phyloP scores from a whole-genome alignment of 2,329 filamentous ascomycete species.

The Diaporthe sp. region DNA sequence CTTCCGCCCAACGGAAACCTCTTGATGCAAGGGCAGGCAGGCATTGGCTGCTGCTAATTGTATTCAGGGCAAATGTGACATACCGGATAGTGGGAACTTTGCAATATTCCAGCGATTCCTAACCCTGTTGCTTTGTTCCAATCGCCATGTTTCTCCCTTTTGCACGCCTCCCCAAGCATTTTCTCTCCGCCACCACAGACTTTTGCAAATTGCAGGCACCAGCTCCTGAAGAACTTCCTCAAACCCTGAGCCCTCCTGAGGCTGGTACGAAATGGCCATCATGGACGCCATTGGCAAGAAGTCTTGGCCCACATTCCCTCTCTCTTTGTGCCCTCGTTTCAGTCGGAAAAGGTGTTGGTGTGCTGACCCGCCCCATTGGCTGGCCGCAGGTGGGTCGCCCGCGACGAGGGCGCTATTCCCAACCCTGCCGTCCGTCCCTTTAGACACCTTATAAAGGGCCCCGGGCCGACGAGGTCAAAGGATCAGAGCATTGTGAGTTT shows the following conservation, averaged over 20 bases:
- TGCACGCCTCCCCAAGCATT: neutral
- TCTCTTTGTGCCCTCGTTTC: constrained; percentile 30
- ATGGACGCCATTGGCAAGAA: constrained; percentile 9
- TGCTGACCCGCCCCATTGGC: constrained; percentile 22
- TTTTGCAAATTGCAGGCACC: constrained; percentile 14
- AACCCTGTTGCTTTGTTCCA: neutral
- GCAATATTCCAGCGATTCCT: neutral
- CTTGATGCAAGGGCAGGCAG: neutral
- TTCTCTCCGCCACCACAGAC: neutral
- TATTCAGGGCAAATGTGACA: neutral
- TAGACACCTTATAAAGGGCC: neutral
- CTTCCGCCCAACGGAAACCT: neutral
- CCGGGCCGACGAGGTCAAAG: constrained; percentile 12
- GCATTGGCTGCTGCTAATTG: neutral
- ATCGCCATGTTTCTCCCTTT: constrained; percentile 2
- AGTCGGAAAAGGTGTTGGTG: constrained; percentile 7
- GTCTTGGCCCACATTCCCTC: constrained; percentile 24
- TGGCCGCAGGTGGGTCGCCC: constrained; percentile 25
- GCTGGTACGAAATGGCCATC: neutral
- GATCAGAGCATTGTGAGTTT: neutral
- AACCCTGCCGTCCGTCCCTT: constrained; percentile 18
- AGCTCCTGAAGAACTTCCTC: neutral
- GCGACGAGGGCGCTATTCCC: constrained; percentile 27
- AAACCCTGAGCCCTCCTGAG: neutral
- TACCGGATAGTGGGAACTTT: neutral